These are phyloP conservation scores for Colletotrichum neosansevieriae DNA, from an alignment of 2,329 filamentous ascomycete species.

Conservation along the genomic window DNA sequence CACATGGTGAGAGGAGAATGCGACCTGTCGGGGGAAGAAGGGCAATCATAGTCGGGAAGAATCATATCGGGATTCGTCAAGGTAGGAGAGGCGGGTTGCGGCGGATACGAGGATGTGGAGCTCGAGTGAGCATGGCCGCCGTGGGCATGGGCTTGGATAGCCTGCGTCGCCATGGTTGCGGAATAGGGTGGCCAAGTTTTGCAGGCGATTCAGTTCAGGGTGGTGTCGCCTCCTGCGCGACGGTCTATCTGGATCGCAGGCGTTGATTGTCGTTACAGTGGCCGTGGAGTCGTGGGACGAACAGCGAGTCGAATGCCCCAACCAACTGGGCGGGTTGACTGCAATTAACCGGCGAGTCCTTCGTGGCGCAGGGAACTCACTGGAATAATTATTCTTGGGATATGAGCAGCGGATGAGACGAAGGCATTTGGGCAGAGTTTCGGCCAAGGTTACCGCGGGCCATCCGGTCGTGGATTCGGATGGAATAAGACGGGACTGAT, in stretches of 20 bases:
- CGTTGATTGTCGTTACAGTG: constrained; percentile 36
- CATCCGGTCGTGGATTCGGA: constrained; percentile 24
- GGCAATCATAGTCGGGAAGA: constrained; percentile 77
- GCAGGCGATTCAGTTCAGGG: constrained; percentile 16
- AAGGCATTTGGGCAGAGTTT: constrained; percentile 31
- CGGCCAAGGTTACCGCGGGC: constrained; percentile 21
- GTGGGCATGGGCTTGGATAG: constrained; percentile 39
- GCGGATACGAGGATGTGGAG: constrained; percentile 53
- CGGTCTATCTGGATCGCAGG: constrained; percentile 15
- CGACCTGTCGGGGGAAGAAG: constrained; percentile 64
- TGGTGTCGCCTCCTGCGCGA: constrained; percentile 10
- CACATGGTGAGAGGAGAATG: constrained; percentile 65
- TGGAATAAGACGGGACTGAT: constrained; percentile 24
- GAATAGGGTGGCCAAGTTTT: constrained; percentile 22
- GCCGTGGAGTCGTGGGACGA: constrained; percentile 28
- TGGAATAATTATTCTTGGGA: constrained; percentile 24
- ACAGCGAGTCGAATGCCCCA: constrained; percentile 19
- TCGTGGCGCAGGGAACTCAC: constrained; percentile 16
- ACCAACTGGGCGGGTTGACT: constrained; percentile 20
- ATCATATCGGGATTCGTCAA: constrained; percentile 97
- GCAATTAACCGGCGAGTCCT: constrained; percentile 20
- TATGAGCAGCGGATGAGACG: constrained; percentile 19
- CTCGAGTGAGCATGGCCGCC: constrained; percentile 41
- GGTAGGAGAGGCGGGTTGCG: constrained; percentile 80
- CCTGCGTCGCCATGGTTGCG: constrained; percentile 49